Evolutionary conservation across 2,329 filamentous ascomycete genomes (phyloP), one percentile per base, ranked within the genome.

Genomic region (Thielaviopsis cerberus): DNA sequence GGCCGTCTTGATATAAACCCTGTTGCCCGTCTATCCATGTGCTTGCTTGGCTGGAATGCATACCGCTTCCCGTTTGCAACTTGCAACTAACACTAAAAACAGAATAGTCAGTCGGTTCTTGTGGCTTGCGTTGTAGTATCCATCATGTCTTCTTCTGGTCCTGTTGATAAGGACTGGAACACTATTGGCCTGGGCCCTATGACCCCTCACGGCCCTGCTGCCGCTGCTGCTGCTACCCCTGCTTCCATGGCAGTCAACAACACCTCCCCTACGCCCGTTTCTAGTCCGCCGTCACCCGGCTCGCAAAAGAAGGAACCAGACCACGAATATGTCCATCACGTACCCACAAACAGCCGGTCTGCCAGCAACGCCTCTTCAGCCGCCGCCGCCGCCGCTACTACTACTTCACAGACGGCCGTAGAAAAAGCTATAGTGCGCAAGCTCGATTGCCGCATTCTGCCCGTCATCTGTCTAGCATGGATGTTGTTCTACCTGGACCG

Each of bases 401-500:
- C n/a, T n/a, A n/a, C n/a, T n/a, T n/a, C n/a, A n/a, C n/a, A n/a
- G n/a, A n/a, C n/a, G n/a, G n/a, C n/a, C n/a, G n/a, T n/a, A n/a
- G 45, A 57, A 37, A 55, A 55, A 20, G n/a, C 22, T 13, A 34
- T 60, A 13, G n/a, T 56, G 6, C 57, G 56, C 11, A 62, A 62
- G 53, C 54, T 62, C 13, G 61, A 62, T 30, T 23, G 51, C 13
- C 61, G 61, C 41, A 59, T 61, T 24, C 51, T 62, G 34, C 60
- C 60, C 13, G n/a, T 45, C 24, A 27, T 63, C 15, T 62, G 61
- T 30, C n/a, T 62, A 26, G 52, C 61, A 22, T 63, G 61, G 59
- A 57, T 60, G 53, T 20, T 61, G 13, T 59, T 63, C 53, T 62
- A 63, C 52, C 59, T 63, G 22, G 7, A 30, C 58, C 76, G 75